A percentile compares a stretch with the other conserved stretches of the same genome.
Conservation (phyloP, 2,329 filamentous ascomycete species). For the Epichloe hybrida region DNA sequence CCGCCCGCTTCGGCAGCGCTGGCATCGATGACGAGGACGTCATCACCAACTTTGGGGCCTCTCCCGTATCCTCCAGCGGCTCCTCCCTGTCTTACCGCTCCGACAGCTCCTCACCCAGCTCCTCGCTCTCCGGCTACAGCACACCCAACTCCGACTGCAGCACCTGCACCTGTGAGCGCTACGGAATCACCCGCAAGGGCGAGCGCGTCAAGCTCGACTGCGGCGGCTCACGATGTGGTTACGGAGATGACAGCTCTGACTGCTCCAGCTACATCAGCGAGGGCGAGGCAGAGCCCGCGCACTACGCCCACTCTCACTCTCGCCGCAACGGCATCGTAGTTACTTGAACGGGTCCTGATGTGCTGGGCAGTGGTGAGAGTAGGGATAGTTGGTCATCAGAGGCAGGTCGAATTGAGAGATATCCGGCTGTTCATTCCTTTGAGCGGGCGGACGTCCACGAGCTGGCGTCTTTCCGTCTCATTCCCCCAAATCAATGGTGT, state of each 20-base stretch:
- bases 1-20: conserved; percentile 54
- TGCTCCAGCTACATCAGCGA: conserved; percentile 56
- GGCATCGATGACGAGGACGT: conserved; percentile 45
- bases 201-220: conserved; percentile 95
- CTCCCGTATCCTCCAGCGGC: conserved; percentile 53
- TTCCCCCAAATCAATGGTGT: conserved; percentile 15
- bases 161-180: conserved; percentile 86
- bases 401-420: conserved; percentile 15
- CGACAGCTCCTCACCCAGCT: conserved; percentile 61
- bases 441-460: conserved; percentile 13
- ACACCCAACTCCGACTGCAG: conserved; percentile 63
- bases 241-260: conserved; percentile 53
- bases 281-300: conserved; percentile 37
- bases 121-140: conserved; percentile 64
- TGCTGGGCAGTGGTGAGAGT: background rate
- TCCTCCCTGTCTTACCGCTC: conserved; percentile 60
- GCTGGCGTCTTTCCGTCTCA: conserved; percentile 12
- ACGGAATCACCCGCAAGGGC: conserved; percentile 87
- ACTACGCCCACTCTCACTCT: conserved; percentile 33
- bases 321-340: conserved; percentile 54
- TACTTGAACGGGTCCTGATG: conserved; percentile 17
- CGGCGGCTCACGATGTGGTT: conserved; percentile 76
- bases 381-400: conserved; percentile 1
- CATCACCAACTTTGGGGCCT: conserved; percentile 39
- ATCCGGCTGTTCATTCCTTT: conserved; percentile 23